Conservation (phyloP, 192 early-diverging fungal species). For the Allomyces javanicus region DNA sequence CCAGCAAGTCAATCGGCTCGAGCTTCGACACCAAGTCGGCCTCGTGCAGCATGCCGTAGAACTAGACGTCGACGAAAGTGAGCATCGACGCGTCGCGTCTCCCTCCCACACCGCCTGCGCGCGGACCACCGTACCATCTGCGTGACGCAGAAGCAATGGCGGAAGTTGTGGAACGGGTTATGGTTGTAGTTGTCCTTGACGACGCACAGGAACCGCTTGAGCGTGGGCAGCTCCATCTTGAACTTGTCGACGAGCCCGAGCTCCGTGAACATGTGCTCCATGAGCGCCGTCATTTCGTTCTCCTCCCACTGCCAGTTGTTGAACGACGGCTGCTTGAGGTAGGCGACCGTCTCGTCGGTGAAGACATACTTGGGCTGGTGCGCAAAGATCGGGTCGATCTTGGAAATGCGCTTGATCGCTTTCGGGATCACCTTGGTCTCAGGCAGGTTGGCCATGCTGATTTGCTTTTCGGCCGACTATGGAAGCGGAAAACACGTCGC, state of each 20-base stretch:
- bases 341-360: slow-evolving; percentile 6
- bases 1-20: neutral
- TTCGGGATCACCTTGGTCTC: neutral
- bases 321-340: slow-evolving; percentile 19
- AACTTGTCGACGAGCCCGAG: slow-evolving; percentile 14
- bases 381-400: neutral
- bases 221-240: slow-evolving; percentile 6
- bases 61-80: neutral
- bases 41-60: neutral
- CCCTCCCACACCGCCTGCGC: neutral
- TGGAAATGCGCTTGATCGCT: neutral
- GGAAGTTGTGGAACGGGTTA: neutral
- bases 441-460: neutral
- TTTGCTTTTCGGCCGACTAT: neutral
- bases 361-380: slow-evolving; percentile 8
- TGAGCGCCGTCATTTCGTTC: slow-evolving; percentile 15
- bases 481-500: too few species aligned
- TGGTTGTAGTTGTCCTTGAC: neutral
- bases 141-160: neutral
- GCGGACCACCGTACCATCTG: neutral
- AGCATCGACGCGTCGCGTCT: neutral
- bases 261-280: slow-evolving; percentile 21
- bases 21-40: neutral
- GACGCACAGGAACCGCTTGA: neutral
- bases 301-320: slow-evolving; percentile 26